These are phyloP conservation scores for Chimonanthus praecox DNA, from an alignment of 164 flowering plant species.

Conservation along the genomic window DNA sequence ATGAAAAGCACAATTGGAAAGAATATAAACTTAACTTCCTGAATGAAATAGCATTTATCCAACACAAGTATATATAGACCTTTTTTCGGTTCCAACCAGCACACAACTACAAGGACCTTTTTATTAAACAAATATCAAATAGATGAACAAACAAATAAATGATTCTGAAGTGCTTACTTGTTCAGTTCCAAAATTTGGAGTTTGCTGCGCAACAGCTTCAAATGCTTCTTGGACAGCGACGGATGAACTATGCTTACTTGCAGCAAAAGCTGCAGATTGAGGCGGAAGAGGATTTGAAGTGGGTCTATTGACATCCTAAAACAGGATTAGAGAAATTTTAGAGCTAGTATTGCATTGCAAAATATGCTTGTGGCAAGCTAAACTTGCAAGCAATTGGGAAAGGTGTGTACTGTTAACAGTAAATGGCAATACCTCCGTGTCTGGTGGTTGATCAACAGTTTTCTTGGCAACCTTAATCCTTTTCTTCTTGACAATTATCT, in stretches of 20 bases:
- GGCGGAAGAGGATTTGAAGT: slow-evolving; percentile 98
- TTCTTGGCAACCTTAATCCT: slow-evolving; percentile 61
- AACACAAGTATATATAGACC: neutral
- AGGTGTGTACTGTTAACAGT: neutral
- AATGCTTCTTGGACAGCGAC: slow-evolving; percentile 43
- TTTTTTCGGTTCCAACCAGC: neutral
- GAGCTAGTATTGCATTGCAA: slow-evolving; percentile 2
- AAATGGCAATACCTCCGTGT: slow-evolving; percentile 39
- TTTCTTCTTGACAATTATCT: slow-evolving; percentile 90
- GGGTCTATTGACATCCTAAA: slow-evolving; percentile 73
- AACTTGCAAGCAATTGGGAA: neutral
- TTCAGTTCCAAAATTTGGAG: slow-evolving; percentile 91
- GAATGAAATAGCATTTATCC: neutral
- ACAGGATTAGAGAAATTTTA: neutral
- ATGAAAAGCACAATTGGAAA: slow-evolving; percentile 10
- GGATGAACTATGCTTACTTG: slow-evolving; percentile 32
- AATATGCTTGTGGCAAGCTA: neutral
- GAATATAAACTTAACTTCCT: neutral
- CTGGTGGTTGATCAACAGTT: slow-evolving; percentile 16
- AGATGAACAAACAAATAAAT: neutral
- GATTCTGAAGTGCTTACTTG: slow-evolving; percentile 38
- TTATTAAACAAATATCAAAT: neutral
- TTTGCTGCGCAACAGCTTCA: slow-evolving; percentile 75
- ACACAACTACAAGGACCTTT: neutral
- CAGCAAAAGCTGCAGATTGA: slow-evolving; percentile 67